Conservation (phyloP, 2,329 filamentous ascomycete species). For the Penicillium sp. region DNA sequence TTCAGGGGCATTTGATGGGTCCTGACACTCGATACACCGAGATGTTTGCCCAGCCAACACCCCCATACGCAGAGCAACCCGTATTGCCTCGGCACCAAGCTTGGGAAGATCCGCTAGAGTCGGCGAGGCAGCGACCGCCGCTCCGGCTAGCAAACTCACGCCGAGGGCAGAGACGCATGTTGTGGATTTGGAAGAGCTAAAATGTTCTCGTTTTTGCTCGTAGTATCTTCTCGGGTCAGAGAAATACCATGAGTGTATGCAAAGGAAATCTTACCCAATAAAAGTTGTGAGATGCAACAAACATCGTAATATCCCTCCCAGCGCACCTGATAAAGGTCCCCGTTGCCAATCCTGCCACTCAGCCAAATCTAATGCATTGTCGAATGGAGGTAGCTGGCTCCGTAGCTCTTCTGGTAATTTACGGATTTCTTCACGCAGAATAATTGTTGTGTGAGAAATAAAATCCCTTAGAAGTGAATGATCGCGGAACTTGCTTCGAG, state of each 20-base stretch:
- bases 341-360: background rate
- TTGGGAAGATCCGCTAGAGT: background rate
- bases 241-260: background rate
- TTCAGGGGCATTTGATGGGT: background rate
- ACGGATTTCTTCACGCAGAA: background rate
- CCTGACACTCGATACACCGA: background rate
- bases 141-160: background rate
- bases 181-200: background rate
- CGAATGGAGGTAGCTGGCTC: background rate
- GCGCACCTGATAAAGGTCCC: background rate
- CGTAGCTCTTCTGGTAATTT: background rate
- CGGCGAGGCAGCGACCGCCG: background rate
- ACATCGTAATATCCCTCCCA: background rate
- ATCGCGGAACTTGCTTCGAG: background rate
- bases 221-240: background rate
- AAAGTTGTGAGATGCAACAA: background rate
- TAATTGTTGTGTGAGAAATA: background rate
- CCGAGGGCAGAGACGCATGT: background rate
- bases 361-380: background rate
- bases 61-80: background rate
- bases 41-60: background rate
- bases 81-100: background rate
- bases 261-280: background rate
- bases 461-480: background rate
- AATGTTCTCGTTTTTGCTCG: background rate